Evolutionary conservation across 495 filamentous ascomycete genomes (phyloP).

Genomic region (Daldinia bambusicola): DNA sequence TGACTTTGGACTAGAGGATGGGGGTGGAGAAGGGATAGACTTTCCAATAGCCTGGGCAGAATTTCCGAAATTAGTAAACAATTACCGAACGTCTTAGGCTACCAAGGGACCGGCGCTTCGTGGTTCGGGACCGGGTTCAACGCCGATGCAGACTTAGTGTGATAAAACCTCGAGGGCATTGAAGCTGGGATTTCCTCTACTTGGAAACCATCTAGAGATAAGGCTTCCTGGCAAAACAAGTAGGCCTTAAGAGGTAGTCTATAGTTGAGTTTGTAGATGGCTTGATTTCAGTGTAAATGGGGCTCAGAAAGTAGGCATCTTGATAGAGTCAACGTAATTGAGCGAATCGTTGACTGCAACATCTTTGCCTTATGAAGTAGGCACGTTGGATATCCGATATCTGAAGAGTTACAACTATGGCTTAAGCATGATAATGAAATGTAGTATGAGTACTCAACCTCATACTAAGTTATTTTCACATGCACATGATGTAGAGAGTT

Average conservation of each 20-base stretch:
- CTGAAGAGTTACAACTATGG: background rate
- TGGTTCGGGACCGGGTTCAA: conserved; percentile 12
- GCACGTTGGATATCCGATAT: background rate
- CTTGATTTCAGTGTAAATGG: no score
- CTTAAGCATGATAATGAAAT: background rate
- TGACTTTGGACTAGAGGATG: conserved; percentile 5
- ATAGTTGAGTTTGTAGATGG: no score
- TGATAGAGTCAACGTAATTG: no score
- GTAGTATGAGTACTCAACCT: background rate
- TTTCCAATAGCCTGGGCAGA: conserved; percentile 10
- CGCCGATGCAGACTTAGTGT: conserved; percentile 34
- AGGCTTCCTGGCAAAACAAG: no score
- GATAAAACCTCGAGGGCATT: conserved; percentile 11
- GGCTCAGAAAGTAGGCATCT: no score
- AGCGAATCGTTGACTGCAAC: no score
- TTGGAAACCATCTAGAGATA: no score
- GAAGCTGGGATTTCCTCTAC: conserved; percentile 15
- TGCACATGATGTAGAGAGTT: background rate
- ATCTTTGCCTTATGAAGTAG: no score
- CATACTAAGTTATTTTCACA: background rate
- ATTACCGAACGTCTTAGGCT: conserved; percentile 23
- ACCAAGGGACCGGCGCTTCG: conserved; percentile 26
- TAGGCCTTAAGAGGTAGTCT: no score
- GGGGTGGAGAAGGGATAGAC: conserved; percentile 1
- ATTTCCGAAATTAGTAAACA: conserved; percentile 37